Conservation (phyloP, 805 yeast species). For the Priceomyces melissophilus region DNA sequence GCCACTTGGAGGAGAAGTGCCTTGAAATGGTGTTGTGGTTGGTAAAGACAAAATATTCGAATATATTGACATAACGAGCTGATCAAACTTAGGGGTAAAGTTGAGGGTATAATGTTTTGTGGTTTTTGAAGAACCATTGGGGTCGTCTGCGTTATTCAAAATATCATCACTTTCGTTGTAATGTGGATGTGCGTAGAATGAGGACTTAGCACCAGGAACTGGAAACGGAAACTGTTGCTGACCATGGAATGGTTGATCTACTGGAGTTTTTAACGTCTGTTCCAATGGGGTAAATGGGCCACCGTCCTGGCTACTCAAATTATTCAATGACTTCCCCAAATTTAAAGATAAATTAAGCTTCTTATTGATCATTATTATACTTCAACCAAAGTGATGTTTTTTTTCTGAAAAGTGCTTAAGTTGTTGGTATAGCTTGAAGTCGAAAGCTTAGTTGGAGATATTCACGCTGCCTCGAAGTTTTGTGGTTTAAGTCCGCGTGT, state of each 20-base stretch:
- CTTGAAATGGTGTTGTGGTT: slow-evolving; percentile 45
- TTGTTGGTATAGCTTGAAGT: too few species aligned
- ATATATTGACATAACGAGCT: slow-evolving; percentile 32
- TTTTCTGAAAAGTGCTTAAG: too few species aligned
- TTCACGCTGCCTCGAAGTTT: too few species aligned
- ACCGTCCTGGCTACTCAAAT: slow-evolving; percentile 15
- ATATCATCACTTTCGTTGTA: slow-evolving; percentile 42
- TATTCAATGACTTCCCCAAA: slow-evolving; percentile 27
- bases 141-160: slow-evolving; percentile 38
- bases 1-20: slow-evolving; percentile 42
- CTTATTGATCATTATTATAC: slow-evolving; percentile 23
- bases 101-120: slow-evolving; percentile 30
- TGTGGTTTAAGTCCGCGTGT: too few species aligned
- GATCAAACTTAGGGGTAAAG: slow-evolving; percentile 36
- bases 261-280: slow-evolving; percentile 39
- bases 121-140: slow-evolving; percentile 12
- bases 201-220: not conserved
- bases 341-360: slow-evolving; percentile 32
- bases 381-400: too few species aligned
- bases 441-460: too few species aligned
- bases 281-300: slow-evolving; percentile 46
- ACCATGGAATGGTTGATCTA: slow-evolving; percentile 19
- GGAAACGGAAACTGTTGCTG: slow-evolving; percentile 2
- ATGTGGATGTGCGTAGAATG: slow-evolving; percentile 28
- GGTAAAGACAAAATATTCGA: slow-evolving; percentile 36